Evolutionary conservation across 768 basidiomycete genomes (phyloP).

Genomic region (Calocera viscosa): DNA sequence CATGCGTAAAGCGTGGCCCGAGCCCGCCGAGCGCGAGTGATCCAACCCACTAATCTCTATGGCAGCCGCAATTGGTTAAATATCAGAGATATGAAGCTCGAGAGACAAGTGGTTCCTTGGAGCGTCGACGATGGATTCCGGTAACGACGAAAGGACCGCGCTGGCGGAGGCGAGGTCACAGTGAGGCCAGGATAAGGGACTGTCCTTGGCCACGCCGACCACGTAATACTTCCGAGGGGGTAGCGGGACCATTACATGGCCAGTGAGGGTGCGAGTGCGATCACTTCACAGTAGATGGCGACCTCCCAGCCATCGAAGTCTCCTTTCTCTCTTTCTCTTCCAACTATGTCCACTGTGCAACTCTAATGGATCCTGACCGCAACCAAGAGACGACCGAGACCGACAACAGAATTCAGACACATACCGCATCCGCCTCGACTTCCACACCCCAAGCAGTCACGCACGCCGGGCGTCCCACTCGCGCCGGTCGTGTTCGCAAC

Average conservation of each 20-base stretch:
- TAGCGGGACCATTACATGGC: not conserved
- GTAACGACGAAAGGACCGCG: too few relatives aligned
- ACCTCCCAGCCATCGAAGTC: not conserved
- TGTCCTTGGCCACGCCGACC: not conserved
- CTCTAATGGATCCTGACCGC: slow-evolving; percentile 4
- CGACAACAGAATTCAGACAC: not conserved
- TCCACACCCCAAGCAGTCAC: not conserved
- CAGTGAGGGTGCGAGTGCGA: not conserved
- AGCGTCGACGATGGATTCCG: too few relatives aligned
- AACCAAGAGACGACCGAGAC: not conserved
- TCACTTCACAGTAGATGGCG: slow-evolving; percentile 8
- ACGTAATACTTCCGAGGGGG: not conserved
- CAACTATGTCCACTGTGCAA: slow-evolving; percentile 9
- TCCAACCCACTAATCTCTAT: too few relatives aligned
- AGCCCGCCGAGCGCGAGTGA: too few relatives aligned
- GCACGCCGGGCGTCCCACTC: not conserved
- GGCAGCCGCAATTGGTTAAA: too few relatives aligned
- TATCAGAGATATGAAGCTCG: too few relatives aligned
- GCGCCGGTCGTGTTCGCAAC: slow-evolving; percentile 4
- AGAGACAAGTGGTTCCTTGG: too few relatives aligned
- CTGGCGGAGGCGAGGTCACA: not conserved
- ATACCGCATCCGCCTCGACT: not conserved
- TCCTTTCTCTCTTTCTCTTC: not conserved
- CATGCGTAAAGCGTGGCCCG: too few relatives aligned
- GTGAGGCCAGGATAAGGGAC: not conserved